Evolutionary conservation across 2,329 filamentous ascomycete species (phyloP).

Genomic region (Chrysosporium queenslandicum): DNA sequence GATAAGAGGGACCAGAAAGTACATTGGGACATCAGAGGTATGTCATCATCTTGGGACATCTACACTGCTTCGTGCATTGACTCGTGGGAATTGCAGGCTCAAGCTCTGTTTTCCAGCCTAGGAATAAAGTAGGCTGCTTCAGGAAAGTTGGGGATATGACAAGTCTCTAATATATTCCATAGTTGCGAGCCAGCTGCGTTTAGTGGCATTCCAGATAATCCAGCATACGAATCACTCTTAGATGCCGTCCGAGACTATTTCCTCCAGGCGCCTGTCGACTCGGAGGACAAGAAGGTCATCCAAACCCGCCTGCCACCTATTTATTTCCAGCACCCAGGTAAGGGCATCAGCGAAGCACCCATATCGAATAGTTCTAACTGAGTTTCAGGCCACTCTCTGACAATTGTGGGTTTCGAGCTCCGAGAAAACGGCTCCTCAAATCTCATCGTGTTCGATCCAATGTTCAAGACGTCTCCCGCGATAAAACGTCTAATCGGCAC

Average conservation of each 20-base stretch:
- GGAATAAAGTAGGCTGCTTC: constrained; percentile 50
- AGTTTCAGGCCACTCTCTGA: constrained; percentile 66
- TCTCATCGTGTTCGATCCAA: constrained; percentile 80
- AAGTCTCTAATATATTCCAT: constrained; percentile 8
- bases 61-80: not conserved
- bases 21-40: constrained; percentile 87
- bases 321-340: constrained; percentile 77
- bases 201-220: constrained; percentile 37
- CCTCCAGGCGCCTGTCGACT: constrained; percentile 40
- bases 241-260: constrained; percentile 70
- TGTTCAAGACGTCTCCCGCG: constrained; percentile 58
- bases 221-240: constrained; percentile 47
- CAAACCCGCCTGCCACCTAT: constrained; percentile 68
- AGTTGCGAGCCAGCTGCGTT: constrained; percentile 55
- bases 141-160: not conserved
- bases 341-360: constrained; percentile 11
- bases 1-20: constrained; percentile 80
- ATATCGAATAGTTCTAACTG: not conserved
- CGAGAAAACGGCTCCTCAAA: constrained; percentile 53
- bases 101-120: constrained; percentile 64
- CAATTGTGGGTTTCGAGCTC: constrained; percentile 74
- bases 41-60: constrained; percentile 10
- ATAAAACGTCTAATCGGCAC: constrained; percentile 51
- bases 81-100: constrained; percentile 47
- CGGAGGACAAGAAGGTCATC: constrained; percentile 52